phyloP scores from a whole-genome alignment of 1,139 yeast species.

The Saccharomyces hybrid region DNA sequence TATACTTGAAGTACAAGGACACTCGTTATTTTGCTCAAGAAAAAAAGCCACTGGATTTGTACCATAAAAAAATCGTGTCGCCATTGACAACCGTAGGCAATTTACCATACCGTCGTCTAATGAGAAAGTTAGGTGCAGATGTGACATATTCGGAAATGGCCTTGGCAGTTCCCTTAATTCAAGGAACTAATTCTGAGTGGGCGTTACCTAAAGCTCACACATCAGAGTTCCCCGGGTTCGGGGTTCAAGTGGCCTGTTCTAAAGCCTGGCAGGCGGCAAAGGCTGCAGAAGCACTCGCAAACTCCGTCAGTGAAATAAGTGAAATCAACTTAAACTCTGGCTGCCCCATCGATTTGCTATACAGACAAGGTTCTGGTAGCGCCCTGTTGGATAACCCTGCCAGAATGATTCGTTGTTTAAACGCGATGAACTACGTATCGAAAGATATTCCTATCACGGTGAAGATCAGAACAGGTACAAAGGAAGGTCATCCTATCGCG shows the following conservation, averaged over 20 bases:
- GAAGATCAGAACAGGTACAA: constrained; percentile 85
- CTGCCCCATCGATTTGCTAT: constrained; percentile 90
- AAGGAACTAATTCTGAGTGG: constrained; percentile 94
- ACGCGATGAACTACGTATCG: constrained; percentile 82
- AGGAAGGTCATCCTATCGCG: constrained; percentile 83
- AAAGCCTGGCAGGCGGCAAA: constrained; percentile 92
- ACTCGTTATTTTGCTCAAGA: constrained; percentile 74
- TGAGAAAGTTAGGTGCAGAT: constrained; percentile 89
- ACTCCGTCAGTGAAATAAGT: constrained; percentile 35
- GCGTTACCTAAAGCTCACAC: constrained; percentile 88
- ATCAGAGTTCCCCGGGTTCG: constrained; percentile 80
- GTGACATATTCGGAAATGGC: constrained; percentile 97
- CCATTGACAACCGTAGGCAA: constrained; percentile 98
- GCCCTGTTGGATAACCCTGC: constrained; percentile 90
- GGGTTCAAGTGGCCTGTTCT: constrained; percentile 86
- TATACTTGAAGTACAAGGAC: constrained; percentile 55
- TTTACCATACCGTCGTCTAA: constrained; percentile 85
- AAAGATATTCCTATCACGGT: constrained; percentile 89
- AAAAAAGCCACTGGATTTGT: constrained; percentile 63
- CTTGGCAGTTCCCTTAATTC: constrained; percentile 65
- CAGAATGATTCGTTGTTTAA: constrained; percentile 63
- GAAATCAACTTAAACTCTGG: constrained; percentile 93
- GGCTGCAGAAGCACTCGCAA: constrained; percentile 70
- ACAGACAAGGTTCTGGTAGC: constrained; percentile 91
- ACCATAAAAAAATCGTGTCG: constrained; percentile 76